A percentile compares a stretch with the other conserved stretches of the same genome.
Conservation (phyloP, 768 basidiomycete genomes). For the Pleurotus giganteus region DNA sequence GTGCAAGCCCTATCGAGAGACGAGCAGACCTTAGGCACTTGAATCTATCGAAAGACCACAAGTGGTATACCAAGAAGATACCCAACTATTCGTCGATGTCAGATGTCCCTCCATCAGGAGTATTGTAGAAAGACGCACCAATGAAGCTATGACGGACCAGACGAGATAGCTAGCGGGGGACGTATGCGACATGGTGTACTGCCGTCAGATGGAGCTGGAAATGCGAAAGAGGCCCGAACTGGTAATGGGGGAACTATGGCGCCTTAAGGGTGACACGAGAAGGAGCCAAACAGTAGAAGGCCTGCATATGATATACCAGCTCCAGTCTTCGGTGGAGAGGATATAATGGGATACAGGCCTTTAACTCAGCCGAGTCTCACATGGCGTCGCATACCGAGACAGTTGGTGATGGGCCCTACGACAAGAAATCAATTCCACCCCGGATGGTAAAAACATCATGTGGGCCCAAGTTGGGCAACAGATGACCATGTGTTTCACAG, state of each 20-base stretch:
- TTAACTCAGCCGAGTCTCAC: background rate
- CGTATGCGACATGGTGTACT: slow-evolving; percentile 53
- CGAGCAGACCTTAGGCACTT: slow-evolving; percentile 56
- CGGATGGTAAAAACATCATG: slow-evolving; percentile 5
- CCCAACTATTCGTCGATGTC: background rate
- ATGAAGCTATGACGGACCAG: slow-evolving; percentile 53
- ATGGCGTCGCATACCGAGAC: background rate
- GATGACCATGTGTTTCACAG: slow-evolving; percentile 6
- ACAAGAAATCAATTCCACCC: slow-evolving; percentile 2
- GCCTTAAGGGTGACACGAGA: background rate
- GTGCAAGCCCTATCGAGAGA: background rate
- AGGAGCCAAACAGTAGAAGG: background rate
- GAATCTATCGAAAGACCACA: slow-evolving; percentile 52
- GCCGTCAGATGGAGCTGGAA: slow-evolving; percentile 12
- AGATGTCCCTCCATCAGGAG: background rate
- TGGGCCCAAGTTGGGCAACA: background rate
- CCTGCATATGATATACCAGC: slow-evolving; percentile 8
- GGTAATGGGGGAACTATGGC: background rate
- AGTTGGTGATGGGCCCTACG: slow-evolving; percentile 4
- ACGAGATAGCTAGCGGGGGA: slow-evolving; percentile 60
- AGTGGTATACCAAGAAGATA: background rate
- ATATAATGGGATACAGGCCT: slow-evolving; percentile 2
- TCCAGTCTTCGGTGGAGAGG: background rate
- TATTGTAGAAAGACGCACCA: slow-evolving; percentile 37
- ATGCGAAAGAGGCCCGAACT: slow-evolving; percentile 1